Conservation (phyloP, 2,329 filamentous ascomycete genomes). For the Botrytis fragariae region DNA sequence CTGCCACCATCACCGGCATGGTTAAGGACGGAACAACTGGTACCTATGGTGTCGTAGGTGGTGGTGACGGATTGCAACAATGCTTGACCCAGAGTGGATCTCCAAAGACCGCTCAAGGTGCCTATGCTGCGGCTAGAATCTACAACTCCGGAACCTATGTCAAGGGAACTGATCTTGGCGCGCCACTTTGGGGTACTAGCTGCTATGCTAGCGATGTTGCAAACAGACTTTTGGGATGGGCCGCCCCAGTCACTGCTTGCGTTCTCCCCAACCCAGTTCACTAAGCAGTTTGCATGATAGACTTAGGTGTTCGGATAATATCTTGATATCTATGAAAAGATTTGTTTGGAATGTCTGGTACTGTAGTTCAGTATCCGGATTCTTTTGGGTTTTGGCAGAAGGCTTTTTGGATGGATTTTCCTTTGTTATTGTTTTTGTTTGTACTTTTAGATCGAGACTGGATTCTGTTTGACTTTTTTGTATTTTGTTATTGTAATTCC, state of each 20-base stretch:
- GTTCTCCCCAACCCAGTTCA: not conserved
- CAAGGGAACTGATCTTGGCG: constrained; percentile 37
- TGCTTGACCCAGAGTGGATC: constrained; percentile 23
- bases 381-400: not conserved
- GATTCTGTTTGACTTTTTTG: not conserved
- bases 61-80: constrained; percentile 3
- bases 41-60: constrained; percentile 19
- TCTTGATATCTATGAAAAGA: not conserved
- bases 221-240: constrained; percentile 28
- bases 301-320: not conserved
- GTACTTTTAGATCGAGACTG: not conserved
- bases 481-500: not conserved
- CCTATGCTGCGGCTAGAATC: constrained; percentile 41
- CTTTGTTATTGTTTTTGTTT: not conserved
- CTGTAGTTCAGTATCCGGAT: not conserved
- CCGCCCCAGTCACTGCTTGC: not conserved
- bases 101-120: constrained; percentile 29
- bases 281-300: not conserved
- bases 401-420: not conserved
- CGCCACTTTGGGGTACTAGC: constrained; percentile 24
- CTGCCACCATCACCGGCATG: constrained; percentile 25
- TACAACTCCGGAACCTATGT: constrained; percentile 44
- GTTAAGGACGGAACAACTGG: constrained; percentile 35
- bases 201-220: constrained; percentile 34
- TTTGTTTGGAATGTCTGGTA: not conserved